Conservation (phyloP, 148 eudicot genomes). For the Rhododendron vialii region DNA sequence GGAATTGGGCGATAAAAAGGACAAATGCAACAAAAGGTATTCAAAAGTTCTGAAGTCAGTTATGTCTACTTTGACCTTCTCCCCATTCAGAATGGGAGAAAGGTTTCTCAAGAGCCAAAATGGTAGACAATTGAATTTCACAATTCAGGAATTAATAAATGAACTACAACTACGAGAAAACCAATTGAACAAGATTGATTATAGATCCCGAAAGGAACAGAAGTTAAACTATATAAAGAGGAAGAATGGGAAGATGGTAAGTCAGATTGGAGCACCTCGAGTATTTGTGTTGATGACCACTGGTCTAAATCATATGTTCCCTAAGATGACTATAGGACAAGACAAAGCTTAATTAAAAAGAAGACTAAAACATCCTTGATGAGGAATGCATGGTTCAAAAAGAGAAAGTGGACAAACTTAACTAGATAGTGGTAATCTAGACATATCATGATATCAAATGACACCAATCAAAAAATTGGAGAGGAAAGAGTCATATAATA, state of each 20-base stretch:
- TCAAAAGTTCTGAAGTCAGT: neutral
- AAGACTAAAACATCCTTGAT: neutral
- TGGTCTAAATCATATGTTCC: neutral
- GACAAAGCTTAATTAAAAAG: neutral
- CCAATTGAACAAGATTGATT: neutral
- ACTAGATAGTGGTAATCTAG: neutral
- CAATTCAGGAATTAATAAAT: neutral
- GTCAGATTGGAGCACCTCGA: neutral
- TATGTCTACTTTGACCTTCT: neutral
- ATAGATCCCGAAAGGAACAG: neutral
- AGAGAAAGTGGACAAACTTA: neutral
- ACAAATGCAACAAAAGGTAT: neutral
- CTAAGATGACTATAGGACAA: neutral
- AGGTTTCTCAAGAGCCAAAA: conserved; percentile 2
- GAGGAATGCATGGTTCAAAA: neutral
- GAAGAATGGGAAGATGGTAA: neutral
- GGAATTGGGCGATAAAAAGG: neutral
- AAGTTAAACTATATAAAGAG: neutral
- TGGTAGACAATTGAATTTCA: neutral
- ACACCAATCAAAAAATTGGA: neutral
- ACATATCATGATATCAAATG: neutral
- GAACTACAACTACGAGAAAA: neutral
- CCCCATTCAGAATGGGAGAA: neutral
- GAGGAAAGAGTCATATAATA: neutral
- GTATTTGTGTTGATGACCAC: neutral